These are phyloP conservation scores for Alternaria angustiovoidea DNA, from an alignment of 2,329 filamentous ascomycete genomes.

Conservation along the genomic window DNA sequence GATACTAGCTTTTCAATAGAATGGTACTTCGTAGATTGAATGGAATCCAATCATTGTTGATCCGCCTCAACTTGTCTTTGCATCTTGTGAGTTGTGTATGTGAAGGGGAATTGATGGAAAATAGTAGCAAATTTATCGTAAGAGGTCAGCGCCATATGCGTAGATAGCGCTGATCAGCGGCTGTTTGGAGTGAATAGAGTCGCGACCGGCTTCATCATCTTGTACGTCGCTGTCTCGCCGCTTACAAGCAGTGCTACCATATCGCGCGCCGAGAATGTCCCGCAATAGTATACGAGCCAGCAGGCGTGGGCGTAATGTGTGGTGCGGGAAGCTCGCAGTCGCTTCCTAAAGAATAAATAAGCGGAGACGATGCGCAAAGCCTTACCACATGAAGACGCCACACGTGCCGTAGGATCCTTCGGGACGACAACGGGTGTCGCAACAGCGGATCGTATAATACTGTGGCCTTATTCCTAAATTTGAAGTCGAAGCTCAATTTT, in stretches of 20 bases:
- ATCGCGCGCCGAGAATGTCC: not conserved
- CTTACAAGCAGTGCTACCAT: not conserved
- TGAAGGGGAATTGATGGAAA: not conserved
- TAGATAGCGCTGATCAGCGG: not conserved
- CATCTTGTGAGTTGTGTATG: not conserved
- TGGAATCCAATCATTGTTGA: no score
- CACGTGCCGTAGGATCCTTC: not conserved
- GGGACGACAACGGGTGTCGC: not conserved
- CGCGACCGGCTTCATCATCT: not conserved
- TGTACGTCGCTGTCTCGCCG: not conserved
- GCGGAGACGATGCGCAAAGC: constrained; percentile 2
- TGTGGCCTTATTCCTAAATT: not conserved
- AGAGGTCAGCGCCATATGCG: not conserved
- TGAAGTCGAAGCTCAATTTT: not conserved
- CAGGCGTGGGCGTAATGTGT: not conserved
- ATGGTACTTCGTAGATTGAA: not conserved
- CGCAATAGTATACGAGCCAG: not conserved
- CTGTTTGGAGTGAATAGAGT: not conserved
- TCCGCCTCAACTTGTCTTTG: not conserved
- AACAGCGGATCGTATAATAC: constrained; percentile 1
- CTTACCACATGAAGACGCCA: not conserved
- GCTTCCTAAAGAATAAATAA: not conserved
- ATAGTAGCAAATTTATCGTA: not conserved
- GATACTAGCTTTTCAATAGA: not conserved
- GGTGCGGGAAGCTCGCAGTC: not conserved